Base-by-base conservation (phyloP, 495 filamentous ascomycete species). In the Apiosordaria backusii region DNA sequence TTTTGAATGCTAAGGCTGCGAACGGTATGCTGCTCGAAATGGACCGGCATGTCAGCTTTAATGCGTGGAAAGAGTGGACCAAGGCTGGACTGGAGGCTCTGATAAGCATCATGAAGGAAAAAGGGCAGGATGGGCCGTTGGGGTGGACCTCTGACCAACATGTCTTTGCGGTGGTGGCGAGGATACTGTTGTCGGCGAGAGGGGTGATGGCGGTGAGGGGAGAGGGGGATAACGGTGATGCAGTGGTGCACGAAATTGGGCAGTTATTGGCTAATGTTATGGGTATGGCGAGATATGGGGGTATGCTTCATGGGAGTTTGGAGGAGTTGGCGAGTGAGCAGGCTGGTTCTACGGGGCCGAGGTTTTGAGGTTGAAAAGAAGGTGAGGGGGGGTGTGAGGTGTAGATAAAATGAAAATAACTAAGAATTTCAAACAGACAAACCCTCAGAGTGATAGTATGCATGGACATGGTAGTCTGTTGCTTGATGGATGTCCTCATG, bases 131-230 rank as follows among this genome's bases (percentile, higher is more conserved):
- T 77, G 89, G 90, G 2, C 80, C 88, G 23, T 70, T 93, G 22
- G 90, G 91, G 27, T 92, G 89, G 90, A 85, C 84, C 3, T 86
- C 88, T 4, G 90, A 89, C 68, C 84, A 90, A 16, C 86, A 90
- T 66, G 83, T 87, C 1, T 95, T 92, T 72, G 82, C 85, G 0
- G 76, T 92, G 50, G 89, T 86, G 24, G 81, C 88, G 57, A 79
- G 88, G 15, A 68, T 93, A 22, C 67, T 87, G 54, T 71, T 86
- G 22, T 76, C 75, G 18, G 85, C 85, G 0, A 13, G 35, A 15
- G 35, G 35, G 4, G 76, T 77, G 13, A 75, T 73, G 18, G 65
- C 79, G 16, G 59, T 40, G 13, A 45, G 7, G 27, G 45, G 26
- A 26, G 22, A 25, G 0, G 40, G 57, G 18, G 69, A 50, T 13